phyloP scores from a whole-genome alignment of 2,329 filamentous ascomycete genomes.

The Davidsoniella eucalypti region DNA sequence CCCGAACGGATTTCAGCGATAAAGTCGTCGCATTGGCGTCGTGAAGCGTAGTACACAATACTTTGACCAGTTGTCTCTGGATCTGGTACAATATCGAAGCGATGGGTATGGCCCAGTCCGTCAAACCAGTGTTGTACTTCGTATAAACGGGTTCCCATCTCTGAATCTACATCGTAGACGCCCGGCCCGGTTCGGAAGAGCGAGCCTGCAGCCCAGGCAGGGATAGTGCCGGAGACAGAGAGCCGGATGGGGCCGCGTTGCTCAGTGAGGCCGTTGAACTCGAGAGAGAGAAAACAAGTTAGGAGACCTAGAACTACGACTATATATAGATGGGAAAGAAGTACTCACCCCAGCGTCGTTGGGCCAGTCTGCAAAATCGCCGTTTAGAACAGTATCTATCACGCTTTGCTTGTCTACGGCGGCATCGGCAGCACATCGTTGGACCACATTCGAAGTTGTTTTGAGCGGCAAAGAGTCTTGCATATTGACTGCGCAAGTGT shows the following conservation, averaged over 20 bases:
- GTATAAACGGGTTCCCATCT: slow-evolving; percentile 24
- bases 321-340: background rate
- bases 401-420: background rate
- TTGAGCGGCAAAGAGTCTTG: no score
- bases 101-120: slow-evolving; percentile 53
- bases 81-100: slow-evolving; percentile 46
- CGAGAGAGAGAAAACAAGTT: background rate
- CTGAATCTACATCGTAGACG: slow-evolving; percentile 37
- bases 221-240: slow-evolving; percentile 47
- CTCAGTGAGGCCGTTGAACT: slow-evolving; percentile 52
- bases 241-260: slow-evolving; percentile 49
- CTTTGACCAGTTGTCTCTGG: slow-evolving; percentile 9
- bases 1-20: slow-evolving; percentile 47
- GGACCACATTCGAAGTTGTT: no score
- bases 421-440: background rate
- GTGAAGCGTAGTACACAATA: slow-evolving; percentile 52
- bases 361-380: slow-evolving; percentile 27
- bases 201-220: slow-evolving; percentile 51
- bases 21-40: slow-evolving; percentile 47
- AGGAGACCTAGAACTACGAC: background rate
- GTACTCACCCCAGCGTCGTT: slow-evolving; percentile 29
- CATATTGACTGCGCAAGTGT: background rate
- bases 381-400: background rate
- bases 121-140: slow-evolving; percentile 67
- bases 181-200: slow-evolving; percentile 64